Conservation (phyloP, 2,329 filamentous ascomycete genomes). For the Paraphoma sp. region DNA sequence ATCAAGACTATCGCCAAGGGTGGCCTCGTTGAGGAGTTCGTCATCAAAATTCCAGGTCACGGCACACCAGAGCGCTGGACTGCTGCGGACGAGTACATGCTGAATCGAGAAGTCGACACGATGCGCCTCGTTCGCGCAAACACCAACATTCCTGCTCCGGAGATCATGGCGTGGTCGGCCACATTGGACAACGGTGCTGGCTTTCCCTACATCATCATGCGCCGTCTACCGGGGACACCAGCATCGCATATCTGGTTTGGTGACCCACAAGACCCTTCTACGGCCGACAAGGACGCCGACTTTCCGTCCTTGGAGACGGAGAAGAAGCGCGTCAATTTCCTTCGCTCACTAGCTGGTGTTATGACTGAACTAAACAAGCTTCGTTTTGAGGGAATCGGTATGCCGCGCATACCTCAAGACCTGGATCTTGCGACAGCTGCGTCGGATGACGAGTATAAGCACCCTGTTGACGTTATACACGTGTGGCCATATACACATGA, state of each 20-base stretch:
- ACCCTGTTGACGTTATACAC: background rate
- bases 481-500: slow-evolving; percentile 5
- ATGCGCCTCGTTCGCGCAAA: background rate
- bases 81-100: slow-evolving; percentile 1
- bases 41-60: slow-evolving; percentile 3
- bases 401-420: slow-evolving; percentile 4
- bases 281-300: background rate
- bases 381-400: slow-evolving; percentile 18
- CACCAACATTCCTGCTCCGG: slow-evolving; percentile 13
- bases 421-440: background rate
- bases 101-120: slow-evolving; percentile 1
- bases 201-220: slow-evolving; percentile 28
- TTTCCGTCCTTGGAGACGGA: background rate
- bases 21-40: slow-evolving; percentile 1
- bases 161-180: slow-evolving; percentile 14
- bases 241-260: slow-evolving; percentile 18
- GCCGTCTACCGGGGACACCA: slow-evolving; percentile 9
- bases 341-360: slow-evolving; percentile 13
- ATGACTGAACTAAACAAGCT: slow-evolving; percentile 16
- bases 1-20: background rate
- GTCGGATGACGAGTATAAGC: background rate
- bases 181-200: slow-evolving; percentile 18
- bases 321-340: slow-evolving; percentile 15
- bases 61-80: slow-evolving; percentile 3
- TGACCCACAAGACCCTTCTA: background rate